Conservation (phyloP, 2,329 filamentous ascomycete genomes). For the Pyricularia grisea region DNA sequence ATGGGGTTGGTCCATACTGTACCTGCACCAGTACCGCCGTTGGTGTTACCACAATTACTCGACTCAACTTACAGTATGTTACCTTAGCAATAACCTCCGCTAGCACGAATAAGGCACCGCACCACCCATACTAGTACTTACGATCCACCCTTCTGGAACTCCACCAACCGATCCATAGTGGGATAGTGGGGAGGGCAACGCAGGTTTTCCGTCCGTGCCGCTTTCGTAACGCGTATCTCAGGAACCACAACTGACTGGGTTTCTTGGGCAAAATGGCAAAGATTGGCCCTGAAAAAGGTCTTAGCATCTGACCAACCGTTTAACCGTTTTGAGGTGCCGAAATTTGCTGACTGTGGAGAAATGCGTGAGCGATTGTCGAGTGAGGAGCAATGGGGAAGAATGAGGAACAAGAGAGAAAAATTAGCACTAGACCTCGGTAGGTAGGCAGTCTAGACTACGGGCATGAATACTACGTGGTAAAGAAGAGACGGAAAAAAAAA, state of each 20-base stretch:
- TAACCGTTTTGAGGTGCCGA: not conserved
- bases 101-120: not conserved
- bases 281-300: not conserved
- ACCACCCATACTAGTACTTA: too few species aligned
- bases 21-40: not conserved
- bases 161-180: not conserved
- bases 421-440: not conserved
- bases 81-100: not conserved
- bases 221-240: not conserved
- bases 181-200: not conserved
- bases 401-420: not conserved
- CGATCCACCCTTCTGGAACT: not conserved
- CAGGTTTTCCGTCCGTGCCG: not conserved
- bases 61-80: too few species aligned
- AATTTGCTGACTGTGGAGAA: not conserved
- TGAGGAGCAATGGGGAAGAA: not conserved
- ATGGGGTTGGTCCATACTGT: not conserved
- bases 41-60: not conserved
- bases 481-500: not conserved
- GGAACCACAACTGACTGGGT: not conserved
- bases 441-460: too few species aligned
- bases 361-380: not conserved
- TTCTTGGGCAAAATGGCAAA: not conserved
- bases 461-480: not conserved
- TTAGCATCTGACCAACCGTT: not conserved